Percentiles rank a stretch among this genome's conserved stretches.
phyloP scores from a whole-genome alignment of 2,329 filamentous ascomycete species.

The Intubia oerlemansii region DNA sequence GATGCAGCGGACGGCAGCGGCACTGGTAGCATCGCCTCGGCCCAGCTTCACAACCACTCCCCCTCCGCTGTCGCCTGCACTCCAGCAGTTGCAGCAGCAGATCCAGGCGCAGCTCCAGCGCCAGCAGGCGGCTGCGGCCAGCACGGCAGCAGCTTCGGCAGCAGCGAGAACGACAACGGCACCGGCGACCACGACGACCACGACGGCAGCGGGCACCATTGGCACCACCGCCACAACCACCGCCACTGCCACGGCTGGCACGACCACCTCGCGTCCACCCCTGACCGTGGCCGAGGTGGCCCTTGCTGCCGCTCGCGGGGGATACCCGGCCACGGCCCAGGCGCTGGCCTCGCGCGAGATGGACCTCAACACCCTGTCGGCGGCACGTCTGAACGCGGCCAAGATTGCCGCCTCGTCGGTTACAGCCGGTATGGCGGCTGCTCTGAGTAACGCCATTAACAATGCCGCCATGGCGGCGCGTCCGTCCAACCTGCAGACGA shows the following conservation, averaged over 20 bases:
- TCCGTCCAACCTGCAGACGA: constrained; percentile 1
- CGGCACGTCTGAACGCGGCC: not conserved
- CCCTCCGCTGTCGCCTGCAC: no score
- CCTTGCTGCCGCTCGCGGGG: not conserved
- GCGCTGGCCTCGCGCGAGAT: not conserved
- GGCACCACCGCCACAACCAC: no score
- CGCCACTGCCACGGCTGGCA: no score
- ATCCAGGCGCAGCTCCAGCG: not conserved
- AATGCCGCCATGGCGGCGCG: constrained; percentile 2
- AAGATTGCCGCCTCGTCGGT: constrained; percentile 1
- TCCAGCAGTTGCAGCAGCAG: no score
- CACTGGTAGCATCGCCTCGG: not conserved
- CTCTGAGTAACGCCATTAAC: constrained; percentile 3
- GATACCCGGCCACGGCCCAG: not conserved
- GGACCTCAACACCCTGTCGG: not conserved
- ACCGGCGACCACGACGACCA: not conserved
- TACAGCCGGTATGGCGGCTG: constrained; percentile 4
- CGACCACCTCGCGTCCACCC: not conserved
- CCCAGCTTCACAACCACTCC: not conserved
- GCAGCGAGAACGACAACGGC: not conserved
- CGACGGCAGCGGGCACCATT: no score
- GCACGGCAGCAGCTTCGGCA: not conserved
- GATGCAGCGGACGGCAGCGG: not conserved
- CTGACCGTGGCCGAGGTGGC: not conserved
- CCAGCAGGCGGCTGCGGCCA: not conserved